These are phyloP conservation scores for Picochlorum sp. DNA, from an alignment of 139 green algal species.

Conservation along the genomic window DNA sequence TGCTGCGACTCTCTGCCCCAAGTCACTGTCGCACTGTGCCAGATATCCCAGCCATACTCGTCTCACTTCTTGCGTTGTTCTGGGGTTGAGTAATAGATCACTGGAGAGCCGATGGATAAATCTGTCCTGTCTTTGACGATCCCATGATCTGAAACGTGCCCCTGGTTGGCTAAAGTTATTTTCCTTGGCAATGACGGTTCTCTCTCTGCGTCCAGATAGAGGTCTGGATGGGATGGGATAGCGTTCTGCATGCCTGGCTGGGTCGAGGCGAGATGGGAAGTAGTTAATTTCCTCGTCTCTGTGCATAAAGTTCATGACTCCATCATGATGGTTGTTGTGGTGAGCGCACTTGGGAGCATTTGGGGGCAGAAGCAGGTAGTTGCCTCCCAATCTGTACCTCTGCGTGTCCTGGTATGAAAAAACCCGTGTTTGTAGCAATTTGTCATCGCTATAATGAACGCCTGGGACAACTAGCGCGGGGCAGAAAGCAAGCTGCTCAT, in stretches of 20 bases:
- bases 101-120: slow-evolving; percentile 65
- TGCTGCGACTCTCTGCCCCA: slow-evolving; percentile 60
- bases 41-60: slow-evolving; percentile 92
- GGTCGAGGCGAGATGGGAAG: slow-evolving; percentile 86
- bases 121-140: slow-evolving; percentile 59
- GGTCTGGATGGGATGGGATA: slow-evolving; percentile 39
- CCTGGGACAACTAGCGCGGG: slow-evolving; percentile 65
- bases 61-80: slow-evolving; percentile 54
- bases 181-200: slow-evolving; percentile 77
- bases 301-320: slow-evolving; percentile 94
- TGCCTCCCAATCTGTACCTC: slow-evolving; percentile 83
- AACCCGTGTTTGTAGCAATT: slow-evolving; percentile 88
- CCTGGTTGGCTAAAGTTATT: slow-evolving; percentile 89
- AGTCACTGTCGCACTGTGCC: slow-evolving; percentile 61
- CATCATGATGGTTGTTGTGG: slow-evolving; percentile 97
- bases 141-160: slow-evolving; percentile 60
- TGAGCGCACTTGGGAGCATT: slow-evolving; percentile 73
- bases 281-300: slow-evolving; percentile 94
- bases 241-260: slow-evolving; percentile 61
- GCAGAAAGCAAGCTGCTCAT: slow-evolving; percentile 78
- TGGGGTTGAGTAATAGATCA: slow-evolving; percentile 52
- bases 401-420: slow-evolving; percentile 78
- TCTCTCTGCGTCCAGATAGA: slow-evolving; percentile 59
- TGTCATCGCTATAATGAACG: slow-evolving; percentile 88
- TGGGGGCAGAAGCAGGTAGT: slow-evolving; percentile 87